Base-by-base conservation (phyloP, 2,329 filamentous ascomycete species). In the Fusarium camptoceras region DNA sequence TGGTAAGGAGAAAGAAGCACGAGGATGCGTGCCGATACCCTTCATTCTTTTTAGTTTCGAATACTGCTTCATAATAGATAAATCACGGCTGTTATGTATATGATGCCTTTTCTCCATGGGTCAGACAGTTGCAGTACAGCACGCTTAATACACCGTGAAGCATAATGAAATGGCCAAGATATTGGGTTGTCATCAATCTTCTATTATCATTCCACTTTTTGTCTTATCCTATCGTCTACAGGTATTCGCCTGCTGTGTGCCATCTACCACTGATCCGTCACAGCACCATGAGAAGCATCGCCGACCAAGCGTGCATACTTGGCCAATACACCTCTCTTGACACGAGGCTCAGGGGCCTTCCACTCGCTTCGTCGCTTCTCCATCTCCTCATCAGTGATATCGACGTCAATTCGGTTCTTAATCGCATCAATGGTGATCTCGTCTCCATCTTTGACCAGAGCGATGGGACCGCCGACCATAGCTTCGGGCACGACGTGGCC, bases 401-500 rank as follows among this genome's bases (percentile, higher is more conserved):
- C 86, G 2, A 86, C 80, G 55, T 88, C 85, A 83, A 98, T 94
- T 62, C 87, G 88, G 77, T 97, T 97, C 37, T 82, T 88, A 73
- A 93, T 89, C 0, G 94, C 94, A 77, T 96, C 92, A 75, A 98
- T 98, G 6, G 92, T 94, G 54, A 98, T 89, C 27, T 88, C 81
- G 79, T 98, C 95, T 3, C 93, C 95, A 74, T 97, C 87, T 73
- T 83, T 78, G 4, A 98, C 93, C 8, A 97, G 83, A 0, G 92
- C 94, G 76, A 98, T 94, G 1, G 95, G 94, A 0, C 95, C 95
- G 18, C 95, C 95, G 2, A 91, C 91, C 2, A 92, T 93, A 1
- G 95, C 95, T 81, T 98, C 95, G 4, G 95, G 95, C 5, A 92
- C 92, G 16, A 98, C 93, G 76, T 98, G 94, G 1, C 95, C 95